Evolutionary conservation across 306 rosid genomes (phyloP).

Genomic region (Betula pendula): DNA sequence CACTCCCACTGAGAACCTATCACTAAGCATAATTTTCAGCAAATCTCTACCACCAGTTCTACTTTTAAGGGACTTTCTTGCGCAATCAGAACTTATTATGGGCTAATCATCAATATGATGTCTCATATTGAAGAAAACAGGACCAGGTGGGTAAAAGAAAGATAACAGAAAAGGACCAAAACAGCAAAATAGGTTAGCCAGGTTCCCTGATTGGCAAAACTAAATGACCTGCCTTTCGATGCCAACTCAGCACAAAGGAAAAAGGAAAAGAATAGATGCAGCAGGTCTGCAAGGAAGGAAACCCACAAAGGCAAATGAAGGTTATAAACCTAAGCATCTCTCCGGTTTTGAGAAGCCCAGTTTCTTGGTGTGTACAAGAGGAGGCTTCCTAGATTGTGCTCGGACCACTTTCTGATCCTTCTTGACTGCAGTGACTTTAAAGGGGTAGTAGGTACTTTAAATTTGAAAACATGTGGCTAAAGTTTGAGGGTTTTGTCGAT

Average conservation of each 20-base stretch:
- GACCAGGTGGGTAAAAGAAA: background rate
- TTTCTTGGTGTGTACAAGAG: too few relatives aligned
- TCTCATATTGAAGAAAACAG: background rate
- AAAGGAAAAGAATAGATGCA: background rate
- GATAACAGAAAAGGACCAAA: background rate
- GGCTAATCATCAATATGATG: background rate
- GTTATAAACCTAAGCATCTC: background rate
- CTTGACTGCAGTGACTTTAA: too few relatives aligned
- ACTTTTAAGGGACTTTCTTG: background rate
- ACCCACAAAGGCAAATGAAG: background rate
- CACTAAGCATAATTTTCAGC: background rate
- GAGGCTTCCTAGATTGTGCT: too few relatives aligned
- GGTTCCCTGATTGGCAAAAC: background rate
- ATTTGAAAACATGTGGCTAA: too few relatives aligned
- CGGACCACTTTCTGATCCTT: too few relatives aligned
- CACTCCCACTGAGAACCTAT: background rate
- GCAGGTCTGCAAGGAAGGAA: conserved; percentile 3
- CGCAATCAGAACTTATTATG: background rate
- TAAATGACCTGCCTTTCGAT: background rate
- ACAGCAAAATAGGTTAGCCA: background rate
- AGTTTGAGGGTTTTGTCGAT: too few relatives aligned
- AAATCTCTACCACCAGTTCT: background rate
- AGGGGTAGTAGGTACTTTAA: too few relatives aligned
- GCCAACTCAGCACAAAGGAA: background rate
- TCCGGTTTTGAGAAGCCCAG: too few relatives aligned